Evolutionary conservation across 768 basidiomycete genomes (phyloP), one percentile per base, ranked within the genome.

Genomic region (Neoboletus subvelutipes): DNA sequence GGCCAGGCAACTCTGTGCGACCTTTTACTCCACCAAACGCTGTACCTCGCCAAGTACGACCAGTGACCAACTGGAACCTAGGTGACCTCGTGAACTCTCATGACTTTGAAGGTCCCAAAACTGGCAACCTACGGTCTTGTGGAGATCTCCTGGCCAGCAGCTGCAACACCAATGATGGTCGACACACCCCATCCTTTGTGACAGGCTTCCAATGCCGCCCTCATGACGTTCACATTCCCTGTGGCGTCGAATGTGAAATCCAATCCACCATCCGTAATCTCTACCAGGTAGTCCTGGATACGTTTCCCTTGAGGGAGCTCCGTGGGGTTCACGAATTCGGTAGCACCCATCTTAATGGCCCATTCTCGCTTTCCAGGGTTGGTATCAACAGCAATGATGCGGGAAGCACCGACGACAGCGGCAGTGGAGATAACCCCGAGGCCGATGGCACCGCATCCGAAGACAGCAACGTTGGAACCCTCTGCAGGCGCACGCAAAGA

Each of bases 131-230:
- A 90, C 82, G 94, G 94, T 60, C 94, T 79, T 39, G 94, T 95
- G 12, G 88, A 82, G 59, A 95, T 94, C 74, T 98, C 97, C 67
- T 97, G 87, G 8, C 97, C 97, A 20, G 97, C 94, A 24, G 94
- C 94, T 4, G 97, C 97, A 41, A 99, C 97, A 58, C 96, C 96
- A 57, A 99, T 98, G 62, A 99, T 71, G 54, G 92, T 98, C 55
- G 87, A 92, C 42, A 98, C 88, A 64, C 97, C 97, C 97, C 97
- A 99, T 15, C 97, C 97, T 71, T 98, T 98, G 75, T 99, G 97
- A 73, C 94, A 98, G n/a, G 94, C 91, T 76, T 99, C 97, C 46
- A 99, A 83, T 26, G 97, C 97, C 48, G 87, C 78, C 58, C 95
- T 85, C 95, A 97, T 98, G 60, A 96, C 94, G 29, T 93, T 77